Conservation (phyloP, 2,329 filamentous ascomycete genomes). For the Aspergillus pseudonomiae region DNA sequence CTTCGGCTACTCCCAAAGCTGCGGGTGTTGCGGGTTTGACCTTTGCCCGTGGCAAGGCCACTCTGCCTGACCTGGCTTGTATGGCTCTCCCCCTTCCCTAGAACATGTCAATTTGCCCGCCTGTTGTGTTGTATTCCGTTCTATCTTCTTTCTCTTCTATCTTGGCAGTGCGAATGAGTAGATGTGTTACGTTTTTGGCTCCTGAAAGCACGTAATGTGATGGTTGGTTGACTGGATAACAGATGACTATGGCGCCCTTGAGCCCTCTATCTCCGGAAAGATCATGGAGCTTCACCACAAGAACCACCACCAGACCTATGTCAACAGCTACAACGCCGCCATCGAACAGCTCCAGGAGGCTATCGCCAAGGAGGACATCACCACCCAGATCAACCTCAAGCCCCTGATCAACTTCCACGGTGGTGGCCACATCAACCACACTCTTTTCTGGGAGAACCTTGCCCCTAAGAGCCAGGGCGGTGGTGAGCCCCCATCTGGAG, state of each 20-base stretch:
- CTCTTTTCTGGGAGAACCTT: constrained; percentile 69
- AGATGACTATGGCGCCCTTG: constrained; percentile 97
- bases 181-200: not conserved
- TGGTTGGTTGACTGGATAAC: constrained; percentile 14
- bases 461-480: constrained; percentile 64
- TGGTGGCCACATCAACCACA: constrained; percentile 66
- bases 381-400: constrained; percentile 61
- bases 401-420: constrained; percentile 67
- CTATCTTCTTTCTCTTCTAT: not conserved
- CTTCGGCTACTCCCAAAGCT: constrained; percentile 57
- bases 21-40: constrained; percentile 69
- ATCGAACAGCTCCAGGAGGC: constrained; percentile 69
- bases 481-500: constrained; percentile 63
- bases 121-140: not conserved
- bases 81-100: constrained; percentile 35
- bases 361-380: constrained; percentile 56
- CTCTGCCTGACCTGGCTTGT: constrained; percentile 86
- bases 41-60: constrained; percentile 85
- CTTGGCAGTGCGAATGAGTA: not conserved
- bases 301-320: constrained; percentile 93
- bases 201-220: not conserved
- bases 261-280: constrained; percentile 78
- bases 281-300: constrained; percentile 97
- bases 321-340: constrained; percentile 83
- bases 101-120: not conserved